phyloP scores from a whole-genome alignment of 2,329 filamentous ascomycete species.

The Verticillium tricorpus region DNA sequence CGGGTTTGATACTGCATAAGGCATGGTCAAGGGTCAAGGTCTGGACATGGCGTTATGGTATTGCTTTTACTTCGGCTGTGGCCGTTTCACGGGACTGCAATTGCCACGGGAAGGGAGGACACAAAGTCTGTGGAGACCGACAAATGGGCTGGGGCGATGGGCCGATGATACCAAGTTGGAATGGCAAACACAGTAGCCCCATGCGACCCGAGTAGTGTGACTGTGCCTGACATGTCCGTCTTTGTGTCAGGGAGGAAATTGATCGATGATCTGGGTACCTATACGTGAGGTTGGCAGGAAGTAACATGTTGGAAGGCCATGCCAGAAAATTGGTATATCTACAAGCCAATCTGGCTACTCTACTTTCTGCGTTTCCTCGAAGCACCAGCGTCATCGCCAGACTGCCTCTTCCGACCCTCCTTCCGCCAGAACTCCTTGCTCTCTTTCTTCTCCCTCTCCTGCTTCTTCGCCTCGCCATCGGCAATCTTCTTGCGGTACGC shows the following conservation, averaged over 20 bases:
- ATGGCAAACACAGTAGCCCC: neutral
- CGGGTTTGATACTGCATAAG: neutral
- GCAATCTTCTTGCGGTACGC: constrained; percentile 80
- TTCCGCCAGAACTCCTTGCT: constrained; percentile 87
- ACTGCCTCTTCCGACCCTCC: constrained; percentile 70
- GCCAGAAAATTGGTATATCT: neutral
- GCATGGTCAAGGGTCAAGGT: neutral
- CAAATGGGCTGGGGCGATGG: neutral
- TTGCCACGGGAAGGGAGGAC: neutral
- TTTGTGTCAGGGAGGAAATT: too few relatives aligned
- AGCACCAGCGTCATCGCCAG: constrained; percentile 34
- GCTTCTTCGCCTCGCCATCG: constrained; percentile 79
- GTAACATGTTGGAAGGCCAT: neutral
- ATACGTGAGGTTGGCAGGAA: neutral
- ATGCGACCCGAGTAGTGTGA: too few relatives aligned
- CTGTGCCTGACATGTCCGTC: too few relatives aligned
- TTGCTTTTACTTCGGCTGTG: neutral
- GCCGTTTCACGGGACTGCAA: neutral
- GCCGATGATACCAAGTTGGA: neutral
- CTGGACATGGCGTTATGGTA: neutral
- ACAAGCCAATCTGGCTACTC: neutral
- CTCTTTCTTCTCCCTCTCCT: constrained; percentile 83
- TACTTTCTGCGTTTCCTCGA: constrained; percentile 17
- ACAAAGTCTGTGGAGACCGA: neutral
- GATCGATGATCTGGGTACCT: neutral